Percentiles rank a stretch among this genome's conserved stretches.
These are phyloP conservation scores for Periglandula ipomoeae DNA, from an alignment of 2,329 filamentous ascomycete genomes.

Conservation along the genomic window DNA sequence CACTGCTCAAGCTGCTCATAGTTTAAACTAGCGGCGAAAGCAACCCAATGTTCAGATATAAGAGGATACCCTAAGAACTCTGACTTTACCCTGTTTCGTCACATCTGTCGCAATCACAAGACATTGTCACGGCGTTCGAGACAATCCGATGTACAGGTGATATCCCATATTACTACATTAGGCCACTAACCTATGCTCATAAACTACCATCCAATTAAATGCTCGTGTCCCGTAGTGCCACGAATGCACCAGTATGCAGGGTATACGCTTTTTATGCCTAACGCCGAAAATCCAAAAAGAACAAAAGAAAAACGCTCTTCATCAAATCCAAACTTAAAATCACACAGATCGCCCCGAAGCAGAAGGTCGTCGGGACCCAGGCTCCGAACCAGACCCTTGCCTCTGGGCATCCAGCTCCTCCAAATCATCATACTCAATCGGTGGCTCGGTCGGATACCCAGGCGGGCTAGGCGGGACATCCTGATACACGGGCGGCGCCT, in stretches of 20 bases:
- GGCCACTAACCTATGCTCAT: no score
- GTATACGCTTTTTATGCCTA: not conserved
- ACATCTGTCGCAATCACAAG: no score
- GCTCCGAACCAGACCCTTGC: constrained; percentile 2
- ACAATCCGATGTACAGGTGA: no score
- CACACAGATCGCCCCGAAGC: constrained; percentile 4
- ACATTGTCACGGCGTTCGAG: no score
- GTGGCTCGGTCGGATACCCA: constrained; percentile 40
- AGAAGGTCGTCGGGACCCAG: constrained; percentile 5
- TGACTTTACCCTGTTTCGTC: no score
- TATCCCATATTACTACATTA: no score
- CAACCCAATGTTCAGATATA: no score
- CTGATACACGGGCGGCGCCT: constrained; percentile 87
- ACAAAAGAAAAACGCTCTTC: not conserved
- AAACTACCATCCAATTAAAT: not conserved
- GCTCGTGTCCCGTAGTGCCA: not conserved
- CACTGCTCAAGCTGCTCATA: no score
- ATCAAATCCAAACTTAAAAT: not conserved
- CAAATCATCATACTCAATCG: constrained; percentile 31
- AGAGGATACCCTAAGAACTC: no score
- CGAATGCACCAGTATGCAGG: not conserved
- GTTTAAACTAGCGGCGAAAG: no score
- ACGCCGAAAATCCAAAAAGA: not conserved
- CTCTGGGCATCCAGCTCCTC: constrained; percentile 20
- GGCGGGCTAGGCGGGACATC: constrained; percentile 86